phyloP scores from a whole-genome alignment of 345 rosid species.

The Acer saccharum region DNA sequence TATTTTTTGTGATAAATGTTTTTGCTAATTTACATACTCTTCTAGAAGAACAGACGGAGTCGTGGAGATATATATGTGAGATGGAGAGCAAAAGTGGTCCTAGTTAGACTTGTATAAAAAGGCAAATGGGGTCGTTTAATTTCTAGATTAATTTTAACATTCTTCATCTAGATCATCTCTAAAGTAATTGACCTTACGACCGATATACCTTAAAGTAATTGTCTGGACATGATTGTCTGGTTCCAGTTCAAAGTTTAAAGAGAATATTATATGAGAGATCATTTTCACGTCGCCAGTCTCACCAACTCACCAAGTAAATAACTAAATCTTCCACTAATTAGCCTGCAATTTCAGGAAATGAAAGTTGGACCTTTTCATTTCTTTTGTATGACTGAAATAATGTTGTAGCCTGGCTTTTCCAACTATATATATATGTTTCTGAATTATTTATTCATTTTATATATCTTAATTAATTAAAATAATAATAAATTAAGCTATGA shows the following conservation, averaged over 20 bases:
- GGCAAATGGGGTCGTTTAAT: neutral
- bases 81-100: neutral
- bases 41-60: neutral
- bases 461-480: no score
- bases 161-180: no score
- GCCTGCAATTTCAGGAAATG: neutral
- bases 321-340: no score
- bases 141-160: no score
- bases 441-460: no score
- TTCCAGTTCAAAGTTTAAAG: neutral
- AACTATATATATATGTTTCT: no score
- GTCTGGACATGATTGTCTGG: neutral
- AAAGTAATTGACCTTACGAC: no score
- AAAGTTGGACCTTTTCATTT: neutral
- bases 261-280: neutral
- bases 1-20: no score
- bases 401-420: no score
- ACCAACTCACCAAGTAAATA: neutral
- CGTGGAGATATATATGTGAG: neutral
- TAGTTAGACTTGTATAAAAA: neutral
- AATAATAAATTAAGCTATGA: no score
- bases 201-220: no score
- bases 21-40: neutral
- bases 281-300: neutral
- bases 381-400: no score